Base-by-base conservation (phyloP, 306 rosid genomes). In the Lathyrus tuberosus region DNA sequence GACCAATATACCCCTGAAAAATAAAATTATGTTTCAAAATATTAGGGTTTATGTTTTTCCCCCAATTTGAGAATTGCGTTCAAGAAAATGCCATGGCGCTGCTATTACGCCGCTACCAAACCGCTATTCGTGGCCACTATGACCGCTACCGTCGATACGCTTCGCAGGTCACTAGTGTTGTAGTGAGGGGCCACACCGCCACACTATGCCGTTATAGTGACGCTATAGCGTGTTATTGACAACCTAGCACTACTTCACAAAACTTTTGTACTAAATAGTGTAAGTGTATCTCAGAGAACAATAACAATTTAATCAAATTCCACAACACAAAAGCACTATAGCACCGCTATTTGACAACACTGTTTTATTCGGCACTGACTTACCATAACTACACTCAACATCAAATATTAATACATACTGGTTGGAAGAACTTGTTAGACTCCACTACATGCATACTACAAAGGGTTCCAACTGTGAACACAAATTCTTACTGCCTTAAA, bases 351-450 rank as follows among this genome's bases (percentile, higher is more conserved):
- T 52, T 20, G 59, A 52, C 58, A 20, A 17, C 73, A 62, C 22
- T 14, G 42, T 41, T 54, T n/a, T 31, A 24, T 59, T 69, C 79
- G 56, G 48, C 48, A 66, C 70, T 41, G 53, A 73, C 52, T 28
- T 47, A 30, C 20, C 78, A 72, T 31, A 16, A 59, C 61, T 22
- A 63, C 43, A 72, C 15, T 10, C 58, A 59, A 46, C 11, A 61
- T 37, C 42, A 33, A 37, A 56, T 48, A 26, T 53, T 35, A 43
- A 71, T 54, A 33, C 13, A 54, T 72, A 37, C n/a, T 37, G 18
- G 51, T 13, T 51, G 68, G 44, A 81, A 72, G 65, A 62, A 52
- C 51, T 11, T 49, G 73, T 46, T 56, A 70, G 44, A 65, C 57
- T 66, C 43, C 26, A 71, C 10, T n/a, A 46, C 13, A 47, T 62